Evolutionary conservation across 2,329 filamentous ascomycete species (phyloP).

Genomic region (Paecilomyces dactylethromorphus): DNA sequence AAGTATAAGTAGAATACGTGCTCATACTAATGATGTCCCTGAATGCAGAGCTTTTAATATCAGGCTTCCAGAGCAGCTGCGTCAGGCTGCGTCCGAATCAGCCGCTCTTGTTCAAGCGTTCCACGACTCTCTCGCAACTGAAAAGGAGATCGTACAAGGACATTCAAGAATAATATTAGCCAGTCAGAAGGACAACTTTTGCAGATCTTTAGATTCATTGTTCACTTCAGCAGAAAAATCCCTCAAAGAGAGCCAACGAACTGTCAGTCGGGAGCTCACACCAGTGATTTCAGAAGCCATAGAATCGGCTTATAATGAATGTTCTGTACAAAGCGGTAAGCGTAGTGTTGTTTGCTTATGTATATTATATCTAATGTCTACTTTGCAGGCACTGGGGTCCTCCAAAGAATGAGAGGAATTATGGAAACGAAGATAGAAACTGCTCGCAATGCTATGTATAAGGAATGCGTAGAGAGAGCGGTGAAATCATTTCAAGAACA

Average conservation of each 20-base stretch:
- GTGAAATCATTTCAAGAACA: background rate
- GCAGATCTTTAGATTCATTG: constrained; percentile 4
- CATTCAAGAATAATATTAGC: background rate
- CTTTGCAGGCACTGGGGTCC: background rate
- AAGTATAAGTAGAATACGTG: background rate
- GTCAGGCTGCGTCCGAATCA: background rate
- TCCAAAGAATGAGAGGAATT: background rate
- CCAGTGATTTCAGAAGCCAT: constrained; percentile 44
- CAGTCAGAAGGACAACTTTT: background rate
- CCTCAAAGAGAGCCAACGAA: constrained; percentile 40
- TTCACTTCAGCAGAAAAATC: constrained; percentile 22
- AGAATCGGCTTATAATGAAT: constrained; percentile 40
- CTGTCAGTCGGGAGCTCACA: constrained; percentile 48
- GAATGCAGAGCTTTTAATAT: background rate
- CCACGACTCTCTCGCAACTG: background rate
- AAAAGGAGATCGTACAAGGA: background rate
- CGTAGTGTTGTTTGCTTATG: background rate
- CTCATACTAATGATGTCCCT: background rate
- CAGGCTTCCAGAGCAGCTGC: background rate
- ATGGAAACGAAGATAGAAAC: background rate
- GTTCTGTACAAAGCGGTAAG: constrained; percentile 37
- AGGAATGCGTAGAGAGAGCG: background rate
- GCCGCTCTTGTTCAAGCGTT: background rate
- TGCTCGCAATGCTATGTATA: background rate
- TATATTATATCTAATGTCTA: background rate